Evolutionary conservation across 345 rosid species (phyloP), one percentile per base, ranked within the genome.

Genomic region (Camelina laxa): DNA sequence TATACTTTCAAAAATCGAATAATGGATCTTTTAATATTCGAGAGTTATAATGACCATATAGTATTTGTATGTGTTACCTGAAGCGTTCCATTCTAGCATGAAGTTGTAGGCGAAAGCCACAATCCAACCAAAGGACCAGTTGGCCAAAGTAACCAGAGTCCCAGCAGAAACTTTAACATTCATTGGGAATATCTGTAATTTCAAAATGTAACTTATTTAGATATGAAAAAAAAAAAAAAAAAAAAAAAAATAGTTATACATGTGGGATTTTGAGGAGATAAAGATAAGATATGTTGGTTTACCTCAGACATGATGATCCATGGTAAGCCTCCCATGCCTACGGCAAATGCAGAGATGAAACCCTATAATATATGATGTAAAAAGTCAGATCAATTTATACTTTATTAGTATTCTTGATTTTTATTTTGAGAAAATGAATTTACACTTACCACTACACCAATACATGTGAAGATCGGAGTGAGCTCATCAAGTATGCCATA

Each of bases 261-360:
- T 48, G 9, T 11, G 4, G 27, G 27, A 12, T 35, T 3, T 48
- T 7, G 14, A 20, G 42, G 19, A 30, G 35, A 60, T 44, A 20
- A 31, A 21, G 27, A 54, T n/a, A 1, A 36, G 4, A 27, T 27
- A 27, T 36, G 63, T 53, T 58, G 6, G 48, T 41, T 49, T 11
- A 89, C 92, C 92, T 90, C 92, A 13, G 96, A 86, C 89, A 88
- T 85, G 16, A 87, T 75, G 77, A 84, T 77, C 82, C 86, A 84
- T 31, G 91, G 86, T 48, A 87, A 75, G 58, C 87, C 86, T 64
- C 86, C 82, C 82, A 87, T 82, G 41, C 89, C 89, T 30, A 82
- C 0, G 30, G 82, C 71, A 67, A 69, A 82, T 41, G 77, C 10
- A 16, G 79, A 68, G 12, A 75, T 33, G 36, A 62, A 76, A 16